Conservation (phyloP, 768 basidiomycete species). For the Trametes maxima region DNA sequence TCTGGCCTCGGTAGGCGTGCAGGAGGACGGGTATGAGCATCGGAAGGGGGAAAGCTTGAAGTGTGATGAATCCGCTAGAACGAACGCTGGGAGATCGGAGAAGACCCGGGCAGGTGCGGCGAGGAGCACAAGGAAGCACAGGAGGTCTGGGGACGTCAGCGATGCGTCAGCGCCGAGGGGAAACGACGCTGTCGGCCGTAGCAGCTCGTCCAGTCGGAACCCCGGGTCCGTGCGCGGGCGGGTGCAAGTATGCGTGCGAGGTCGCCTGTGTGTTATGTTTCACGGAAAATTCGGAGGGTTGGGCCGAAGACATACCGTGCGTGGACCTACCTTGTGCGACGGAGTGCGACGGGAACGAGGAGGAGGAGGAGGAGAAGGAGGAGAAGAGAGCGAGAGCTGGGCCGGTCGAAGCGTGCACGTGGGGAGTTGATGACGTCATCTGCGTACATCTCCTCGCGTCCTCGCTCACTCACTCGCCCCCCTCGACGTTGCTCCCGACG, state of each 20-base stretch:
- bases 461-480: not conserved
- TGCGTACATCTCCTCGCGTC: not conserved
- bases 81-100: too few relatives aligned
- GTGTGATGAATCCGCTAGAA: too few relatives aligned
- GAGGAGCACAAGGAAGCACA: not conserved
- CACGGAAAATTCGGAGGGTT: not conserved
- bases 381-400: not conserved
- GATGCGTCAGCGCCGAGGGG: not conserved
- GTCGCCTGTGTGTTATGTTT: too few relatives aligned
- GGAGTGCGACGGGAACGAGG: not conserved
- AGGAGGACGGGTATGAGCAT: too few relatives aligned
- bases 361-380: not conserved
- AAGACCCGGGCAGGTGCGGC: too few relatives aligned
- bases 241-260: too few relatives aligned
- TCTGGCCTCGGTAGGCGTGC: too few relatives aligned
- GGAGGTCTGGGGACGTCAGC: not conserved
- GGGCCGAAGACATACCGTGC: not conserved
- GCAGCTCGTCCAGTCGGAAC: not conserved
- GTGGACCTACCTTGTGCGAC: not conserved
- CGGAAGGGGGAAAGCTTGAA: too few relatives aligned
- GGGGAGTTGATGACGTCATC: slow-evolving; percentile 4
- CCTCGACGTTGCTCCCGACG: slow-evolving; percentile 5
- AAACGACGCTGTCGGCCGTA: not conserved
- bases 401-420: not conserved
- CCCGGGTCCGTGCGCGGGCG: too few relatives aligned